These are phyloP conservation scores for Saxispiralis lemnorum DNA, from an alignment of 495 filamentous ascomycete genomes.

Conservation along the genomic window DNA sequence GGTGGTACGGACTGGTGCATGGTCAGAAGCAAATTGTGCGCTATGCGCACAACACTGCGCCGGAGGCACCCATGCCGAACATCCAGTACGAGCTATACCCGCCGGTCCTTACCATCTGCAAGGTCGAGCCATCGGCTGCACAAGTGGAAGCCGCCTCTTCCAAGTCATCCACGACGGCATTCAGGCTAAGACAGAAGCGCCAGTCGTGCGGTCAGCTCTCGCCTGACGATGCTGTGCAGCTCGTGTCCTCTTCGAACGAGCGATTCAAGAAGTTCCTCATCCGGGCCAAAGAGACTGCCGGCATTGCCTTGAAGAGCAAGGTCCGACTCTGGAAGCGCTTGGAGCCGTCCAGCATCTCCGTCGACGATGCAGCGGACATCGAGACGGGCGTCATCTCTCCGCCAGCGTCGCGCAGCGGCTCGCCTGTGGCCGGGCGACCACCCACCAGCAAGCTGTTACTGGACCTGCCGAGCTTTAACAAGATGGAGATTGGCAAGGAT, in stretches of 20 bases:
- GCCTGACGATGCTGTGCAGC: constrained; percentile 32
- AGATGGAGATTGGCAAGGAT: constrained; percentile 47
- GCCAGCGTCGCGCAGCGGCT: constrained; percentile 38
- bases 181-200: constrained; percentile 26
- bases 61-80: constrained; percentile 35
- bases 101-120: constrained; percentile 71
- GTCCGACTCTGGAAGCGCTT: constrained; percentile 65
- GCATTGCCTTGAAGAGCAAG: constrained; percentile 49
- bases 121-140: constrained; percentile 29
- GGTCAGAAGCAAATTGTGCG: constrained; percentile 59
- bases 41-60: constrained; percentile 55
- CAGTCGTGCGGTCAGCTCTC: constrained; percentile 34
- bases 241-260: constrained; percentile 51
- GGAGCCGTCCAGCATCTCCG: constrained; percentile 20
- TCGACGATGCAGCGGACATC: constrained; percentile 14
- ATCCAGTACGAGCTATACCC: constrained; percentile 71
- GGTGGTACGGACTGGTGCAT: constrained; percentile 62
- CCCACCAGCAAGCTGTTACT: constrained; percentile 42
- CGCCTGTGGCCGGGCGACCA: constrained; percentile 27
- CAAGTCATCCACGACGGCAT: neutral
- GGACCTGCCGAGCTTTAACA: constrained; percentile 51
- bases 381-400: constrained; percentile 35
- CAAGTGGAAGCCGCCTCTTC: neutral
- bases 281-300: constrained; percentile 45
- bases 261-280: constrained; percentile 56